Conservation (phyloP, 1,284 basidiomycete genomes). For the Trichosporon sp. region DNA sequence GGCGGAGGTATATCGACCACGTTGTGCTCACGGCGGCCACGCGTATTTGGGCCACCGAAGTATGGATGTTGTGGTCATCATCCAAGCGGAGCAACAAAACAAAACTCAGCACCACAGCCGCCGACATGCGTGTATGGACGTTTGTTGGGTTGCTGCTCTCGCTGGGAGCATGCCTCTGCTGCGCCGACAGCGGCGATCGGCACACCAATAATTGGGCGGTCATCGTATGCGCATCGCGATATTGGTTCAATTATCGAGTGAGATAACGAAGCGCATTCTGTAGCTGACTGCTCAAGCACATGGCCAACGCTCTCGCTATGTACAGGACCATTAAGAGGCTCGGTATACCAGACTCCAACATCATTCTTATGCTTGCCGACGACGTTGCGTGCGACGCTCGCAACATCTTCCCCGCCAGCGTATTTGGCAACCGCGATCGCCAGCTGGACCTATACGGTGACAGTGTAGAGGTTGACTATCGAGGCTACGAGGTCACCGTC, state of each 20-base stretch:
- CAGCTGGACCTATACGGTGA: constrained; percentile 91
- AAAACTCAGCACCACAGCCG: not conserved
- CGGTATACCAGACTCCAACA: constrained; percentile 96
- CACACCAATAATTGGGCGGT: constrained; percentile 99
- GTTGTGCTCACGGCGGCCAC: too few relatives aligned
- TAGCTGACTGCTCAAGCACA: constrained; percentile 67
- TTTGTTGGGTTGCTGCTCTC: not conserved
- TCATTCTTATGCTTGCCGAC: constrained; percentile 98
- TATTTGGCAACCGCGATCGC: constrained; percentile 79
- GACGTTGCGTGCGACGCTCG: constrained; percentile 92
- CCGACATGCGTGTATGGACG: not conserved
- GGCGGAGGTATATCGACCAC: too few relatives aligned
- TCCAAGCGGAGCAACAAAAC: too few relatives aligned
- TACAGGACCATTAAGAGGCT: constrained; percentile 97
- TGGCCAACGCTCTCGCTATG: constrained; percentile 98
- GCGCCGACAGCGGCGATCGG: constrained; percentile 27
- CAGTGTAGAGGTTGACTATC: constrained; percentile 95
- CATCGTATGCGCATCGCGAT: constrained; percentile 87
- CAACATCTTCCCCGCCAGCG: constrained; percentile 87
- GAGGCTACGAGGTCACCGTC: constrained; percentile 96
- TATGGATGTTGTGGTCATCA: too few relatives aligned
- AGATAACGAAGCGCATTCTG: not conserved
- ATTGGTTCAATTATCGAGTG: constrained; percentile 98
- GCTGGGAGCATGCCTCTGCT: constrained; percentile 16
- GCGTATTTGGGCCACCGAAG: too few relatives aligned